Percentiles rank a stretch among this genome's conserved stretches.
Conservation (phyloP, 2,329 filamentous ascomycete genomes). For the Aschersonia sp. region DNA sequence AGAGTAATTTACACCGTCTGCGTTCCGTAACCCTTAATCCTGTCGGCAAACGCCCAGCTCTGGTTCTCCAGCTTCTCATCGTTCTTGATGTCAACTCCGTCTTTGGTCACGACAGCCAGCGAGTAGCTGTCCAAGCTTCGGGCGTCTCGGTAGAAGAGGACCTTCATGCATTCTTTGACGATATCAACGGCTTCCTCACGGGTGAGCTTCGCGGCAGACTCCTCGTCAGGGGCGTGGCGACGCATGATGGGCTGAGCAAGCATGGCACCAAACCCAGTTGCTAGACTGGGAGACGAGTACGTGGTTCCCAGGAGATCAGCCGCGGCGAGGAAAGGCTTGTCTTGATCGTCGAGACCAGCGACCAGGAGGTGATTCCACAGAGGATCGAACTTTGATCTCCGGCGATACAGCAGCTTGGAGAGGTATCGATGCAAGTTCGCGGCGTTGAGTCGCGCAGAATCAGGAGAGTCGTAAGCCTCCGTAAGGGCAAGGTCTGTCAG, state of each 20-base stretch:
- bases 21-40: constrained; percentile 88
- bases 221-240: constrained; percentile 71
- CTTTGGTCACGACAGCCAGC: constrained; percentile 77
- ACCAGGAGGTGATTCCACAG: constrained; percentile 95
- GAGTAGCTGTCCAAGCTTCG: constrained; percentile 85
- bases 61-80: constrained; percentile 82
- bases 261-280: constrained; percentile 87
- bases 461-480: constrained; percentile 59
- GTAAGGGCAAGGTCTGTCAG: constrained; percentile 74
- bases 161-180: constrained; percentile 93
- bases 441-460: constrained; percentile 51
- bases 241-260: constrained; percentile 87
- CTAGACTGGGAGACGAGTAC: constrained; percentile 74
- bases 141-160: constrained; percentile 92
- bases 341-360: constrained; percentile 67
- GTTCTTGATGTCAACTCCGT: constrained; percentile 74
- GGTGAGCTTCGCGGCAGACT: constrained; percentile 52
- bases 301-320: constrained; percentile 89
- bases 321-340: constrained; percentile 76
- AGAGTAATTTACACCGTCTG: constrained; percentile 42
- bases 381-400: constrained; percentile 89
- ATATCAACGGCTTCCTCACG: constrained; percentile 68
- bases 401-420: constrained; percentile 87
- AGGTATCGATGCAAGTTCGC: constrained; percentile 96
- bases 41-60: constrained; percentile 96